A percentile compares a stretch with the other conserved stretches of the same genome.
Conservation (phyloP, 208 protist genomes). For the Strigomonas culicis region DNA sequence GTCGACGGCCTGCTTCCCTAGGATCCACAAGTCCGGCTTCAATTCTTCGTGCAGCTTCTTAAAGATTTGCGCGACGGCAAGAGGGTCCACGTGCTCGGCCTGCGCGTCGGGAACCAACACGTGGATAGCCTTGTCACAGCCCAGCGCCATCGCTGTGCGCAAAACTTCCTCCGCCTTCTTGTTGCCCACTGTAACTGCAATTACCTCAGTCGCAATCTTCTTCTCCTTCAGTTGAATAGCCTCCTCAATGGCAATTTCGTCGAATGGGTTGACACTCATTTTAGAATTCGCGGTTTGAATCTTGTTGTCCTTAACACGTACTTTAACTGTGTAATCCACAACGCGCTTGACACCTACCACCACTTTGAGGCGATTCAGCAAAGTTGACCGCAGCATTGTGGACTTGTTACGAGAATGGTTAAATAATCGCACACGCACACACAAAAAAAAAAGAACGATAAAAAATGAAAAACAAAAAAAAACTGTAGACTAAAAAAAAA, state of each 20-base stretch:
- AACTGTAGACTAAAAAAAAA: not conserved
- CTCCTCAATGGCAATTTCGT: slow-evolving; percentile 96
- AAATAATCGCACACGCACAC: too few species aligned
- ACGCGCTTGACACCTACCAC: slow-evolving; percentile 97
- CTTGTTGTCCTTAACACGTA: slow-evolving; percentile 95
- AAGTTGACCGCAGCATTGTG: slow-evolving; percentile 42
- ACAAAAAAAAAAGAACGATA: too few species aligned
- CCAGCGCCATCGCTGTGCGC: slow-evolving; percentile 93
- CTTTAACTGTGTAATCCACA: slow-evolving; percentile 96
- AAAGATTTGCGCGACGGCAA: slow-evolving; percentile 92
- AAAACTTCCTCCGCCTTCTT: slow-evolving; percentile 90
- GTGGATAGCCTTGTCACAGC: slow-evolving; percentile 94
- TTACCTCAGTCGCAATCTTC: slow-evolving; percentile 85
- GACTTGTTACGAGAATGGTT: not conserved
- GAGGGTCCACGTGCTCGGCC: slow-evolving; percentile 76
- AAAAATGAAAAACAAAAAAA: not conserved
- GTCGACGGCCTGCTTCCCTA: slow-evolving; percentile 97
- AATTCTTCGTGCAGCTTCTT: slow-evolving; percentile 86
- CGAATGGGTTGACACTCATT: slow-evolving; percentile 97
- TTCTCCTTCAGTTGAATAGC: slow-evolving; percentile 94
- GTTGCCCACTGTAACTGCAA: slow-evolving; percentile 93
- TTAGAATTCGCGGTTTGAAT: slow-evolving; percentile 94
- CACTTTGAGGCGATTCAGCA: slow-evolving; percentile 72
- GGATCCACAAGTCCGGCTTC: slow-evolving; percentile 85
- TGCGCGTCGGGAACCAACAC: slow-evolving; percentile 72